Conservation (phyloP, 192 early-diverging fungal genomes). For the Rhizophagus sp. region DNA sequence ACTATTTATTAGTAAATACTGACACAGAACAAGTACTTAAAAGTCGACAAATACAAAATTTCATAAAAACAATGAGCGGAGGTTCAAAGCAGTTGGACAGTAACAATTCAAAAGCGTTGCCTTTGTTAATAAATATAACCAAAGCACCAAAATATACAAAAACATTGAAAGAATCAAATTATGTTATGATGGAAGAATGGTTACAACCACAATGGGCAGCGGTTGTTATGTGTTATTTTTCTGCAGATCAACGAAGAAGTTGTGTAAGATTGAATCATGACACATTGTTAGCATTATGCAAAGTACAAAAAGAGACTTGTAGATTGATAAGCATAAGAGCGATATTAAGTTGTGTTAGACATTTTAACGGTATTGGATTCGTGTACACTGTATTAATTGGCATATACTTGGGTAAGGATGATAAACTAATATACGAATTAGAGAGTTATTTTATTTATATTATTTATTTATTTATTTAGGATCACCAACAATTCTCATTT, state of each 20-base stretch:
- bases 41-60: slow-evolving; percentile 54
- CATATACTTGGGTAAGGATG: slow-evolving; percentile 41
- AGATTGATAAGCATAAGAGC: slow-evolving; percentile 51
- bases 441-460: not conserved
- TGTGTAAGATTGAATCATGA: slow-evolving; percentile 55
- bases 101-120: slow-evolving; percentile 51
- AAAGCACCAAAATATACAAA: slow-evolving; percentile 69
- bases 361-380: slow-evolving; percentile 43
- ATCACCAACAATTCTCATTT: slow-evolving; percentile 42
- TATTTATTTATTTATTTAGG: slow-evolving; percentile 26
- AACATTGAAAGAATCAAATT: slow-evolving; percentile 60
- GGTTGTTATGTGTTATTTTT: slow-evolving; percentile 58
- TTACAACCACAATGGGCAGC: slow-evolving; percentile 47
- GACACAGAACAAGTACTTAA: slow-evolving; percentile 69
- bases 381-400: slow-evolving; percentile 42
- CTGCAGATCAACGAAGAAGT: slow-evolving; percentile 48
- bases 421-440: not conserved
- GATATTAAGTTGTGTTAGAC: slow-evolving; percentile 42
- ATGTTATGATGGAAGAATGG: slow-evolving; percentile 56
- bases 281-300: slow-evolving; percentile 58
- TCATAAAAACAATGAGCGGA: slow-evolving; percentile 53
- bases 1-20: slow-evolving; percentile 61
- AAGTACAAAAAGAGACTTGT: slow-evolving; percentile 63
- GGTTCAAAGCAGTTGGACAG: not conserved
- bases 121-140: slow-evolving; percentile 58